These are phyloP conservation scores for Plasmodium yoelii DNA, from an alignment of 169 alveolate genomes.

Conservation along the genomic window DNA sequence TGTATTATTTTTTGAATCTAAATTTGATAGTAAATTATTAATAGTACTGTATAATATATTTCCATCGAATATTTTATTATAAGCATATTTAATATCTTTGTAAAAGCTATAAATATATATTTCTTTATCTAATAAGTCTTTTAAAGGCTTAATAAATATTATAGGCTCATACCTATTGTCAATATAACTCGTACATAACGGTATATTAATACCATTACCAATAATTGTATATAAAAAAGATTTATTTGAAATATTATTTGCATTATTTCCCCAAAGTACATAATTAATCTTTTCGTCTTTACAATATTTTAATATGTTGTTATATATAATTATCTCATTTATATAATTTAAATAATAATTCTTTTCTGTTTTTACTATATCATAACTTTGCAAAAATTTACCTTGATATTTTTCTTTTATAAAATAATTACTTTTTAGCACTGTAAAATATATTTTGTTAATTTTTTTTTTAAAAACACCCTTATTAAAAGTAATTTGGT, in stretches of 20 bases:
- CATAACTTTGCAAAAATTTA: constrained; percentile 19
- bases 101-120: constrained; percentile 62
- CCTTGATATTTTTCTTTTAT: constrained; percentile 24
- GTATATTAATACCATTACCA: constrained; percentile 65
- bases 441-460: constrained; percentile 35
- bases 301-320: constrained; percentile 58
- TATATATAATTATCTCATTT: constrained; percentile 59
- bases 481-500: constrained; percentile 6
- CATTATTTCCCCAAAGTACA: constrained; percentile 66
- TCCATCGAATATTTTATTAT: constrained; percentile 14
- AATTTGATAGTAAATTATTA: constrained; percentile 43
- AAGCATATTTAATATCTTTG: constrained; percentile 43
- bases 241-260: constrained; percentile 72
- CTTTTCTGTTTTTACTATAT: constrained; percentile 49
- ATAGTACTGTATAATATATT: constrained; percentile 41
- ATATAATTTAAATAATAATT: constrained; percentile 63
- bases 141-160: constrained; percentile 53
- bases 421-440: constrained; percentile 58
- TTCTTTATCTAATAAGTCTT: constrained; percentile 66
- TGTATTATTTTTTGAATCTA: constrained; percentile 39
- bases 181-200: constrained; percentile 42
- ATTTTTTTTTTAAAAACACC: constrained; percentile 62
- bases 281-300: constrained; percentile 49
- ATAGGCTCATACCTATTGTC: constrained; percentile 43
- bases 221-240: constrained; percentile 55